Evolutionary conservation across 2,329 filamentous ascomycete species (phyloP).

Genomic region (Trichoderma koningii): DNA sequence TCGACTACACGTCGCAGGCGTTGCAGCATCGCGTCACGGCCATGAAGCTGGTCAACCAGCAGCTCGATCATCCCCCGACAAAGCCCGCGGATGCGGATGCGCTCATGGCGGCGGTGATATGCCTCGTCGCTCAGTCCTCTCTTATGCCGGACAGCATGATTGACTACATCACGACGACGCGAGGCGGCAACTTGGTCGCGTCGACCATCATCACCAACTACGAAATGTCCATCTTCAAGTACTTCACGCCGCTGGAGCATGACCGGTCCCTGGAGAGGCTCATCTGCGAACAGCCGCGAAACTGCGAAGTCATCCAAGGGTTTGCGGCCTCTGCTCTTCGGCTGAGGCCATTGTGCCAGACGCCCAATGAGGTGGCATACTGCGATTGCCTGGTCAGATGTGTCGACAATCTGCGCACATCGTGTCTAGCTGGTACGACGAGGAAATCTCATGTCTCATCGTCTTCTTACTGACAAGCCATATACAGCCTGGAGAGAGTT

Average conservation of each 20-base stretch:
- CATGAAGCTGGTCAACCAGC: constrained; percentile 41
- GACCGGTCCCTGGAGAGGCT: constrained; percentile 31
- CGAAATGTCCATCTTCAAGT: constrained; percentile 32
- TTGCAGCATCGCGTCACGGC: constrained; percentile 42
- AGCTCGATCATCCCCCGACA: constrained; percentile 34
- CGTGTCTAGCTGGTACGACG: constrained; percentile 31
- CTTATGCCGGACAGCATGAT: constrained; percentile 44
- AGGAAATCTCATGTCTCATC: not conserved
- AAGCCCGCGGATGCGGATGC: constrained; percentile 41
- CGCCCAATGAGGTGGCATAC: constrained; percentile 30
- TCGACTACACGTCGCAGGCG: constrained; percentile 36
- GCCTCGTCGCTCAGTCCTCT: constrained; percentile 41
- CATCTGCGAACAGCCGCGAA: constrained; percentile 32
- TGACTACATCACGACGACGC: constrained; percentile 43
- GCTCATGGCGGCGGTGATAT: constrained; percentile 40
- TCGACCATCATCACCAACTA: constrained; percentile 31
- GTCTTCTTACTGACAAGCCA: not conserved
- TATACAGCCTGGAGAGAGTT: constrained; percentile 33
- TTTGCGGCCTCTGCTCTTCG: constrained; percentile 31
- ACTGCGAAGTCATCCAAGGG: constrained; percentile 29
- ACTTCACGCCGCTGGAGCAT: constrained; percentile 35
- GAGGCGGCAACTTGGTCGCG: constrained; percentile 36
- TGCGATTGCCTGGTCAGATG: constrained; percentile 28
- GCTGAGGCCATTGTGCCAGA: constrained; percentile 30
- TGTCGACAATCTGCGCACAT: constrained; percentile 27